Evolutionary conservation across 2,329 filamentous ascomycete species (phyloP), one percentile per base, ranked within the genome.

Genomic region (Sarocladium kiliense): DNA sequence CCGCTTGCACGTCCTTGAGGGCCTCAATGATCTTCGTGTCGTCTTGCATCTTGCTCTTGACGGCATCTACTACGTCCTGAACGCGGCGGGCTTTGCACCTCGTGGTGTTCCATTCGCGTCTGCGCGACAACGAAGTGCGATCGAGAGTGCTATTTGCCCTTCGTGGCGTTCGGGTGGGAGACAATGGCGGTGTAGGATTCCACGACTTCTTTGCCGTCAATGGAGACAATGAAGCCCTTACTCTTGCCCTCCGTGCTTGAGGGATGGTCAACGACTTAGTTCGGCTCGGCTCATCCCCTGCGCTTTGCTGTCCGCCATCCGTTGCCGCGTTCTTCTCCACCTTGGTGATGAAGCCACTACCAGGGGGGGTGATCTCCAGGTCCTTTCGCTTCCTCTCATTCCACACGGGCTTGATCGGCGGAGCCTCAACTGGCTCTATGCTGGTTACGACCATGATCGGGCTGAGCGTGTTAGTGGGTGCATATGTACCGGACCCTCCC

Each of bases 41-140:
- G 1, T 59, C 59, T 11, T 66, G 59, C 16, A 65, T 60, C 14
- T 60, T 63, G 21, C 19, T 30, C 34, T 53, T 53, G 27, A 27
- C 34, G 3, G 50, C 50, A 3, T 39, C 50, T 9, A 53, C 36
- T 4, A 41, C 50, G 6, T 39, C 50, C 34, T 53, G 50, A 14
- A 53, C 50, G 16, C 32, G 32, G 16, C 32, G 32, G 16, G 50
- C 25, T 19, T 41, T 53, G 34, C 23, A 27, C 36, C 21, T 39
- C 5, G 58, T 58, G 7, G 63, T 64, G 26, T 63, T 69, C 68
- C 69, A 71, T 53, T 70, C 69, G 2, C 67, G 65, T 25, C 67
- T 67, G 19, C 66, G 65, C 3, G 65, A 64, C 11, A 71, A 61
- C 1, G 67, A 67, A 1, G 63, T 65, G 25, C 65, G 62, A 39